Evolutionary conservation across 2,329 filamentous ascomycete species (phyloP).

Genomic region (Fusarium clavum): DNA sequence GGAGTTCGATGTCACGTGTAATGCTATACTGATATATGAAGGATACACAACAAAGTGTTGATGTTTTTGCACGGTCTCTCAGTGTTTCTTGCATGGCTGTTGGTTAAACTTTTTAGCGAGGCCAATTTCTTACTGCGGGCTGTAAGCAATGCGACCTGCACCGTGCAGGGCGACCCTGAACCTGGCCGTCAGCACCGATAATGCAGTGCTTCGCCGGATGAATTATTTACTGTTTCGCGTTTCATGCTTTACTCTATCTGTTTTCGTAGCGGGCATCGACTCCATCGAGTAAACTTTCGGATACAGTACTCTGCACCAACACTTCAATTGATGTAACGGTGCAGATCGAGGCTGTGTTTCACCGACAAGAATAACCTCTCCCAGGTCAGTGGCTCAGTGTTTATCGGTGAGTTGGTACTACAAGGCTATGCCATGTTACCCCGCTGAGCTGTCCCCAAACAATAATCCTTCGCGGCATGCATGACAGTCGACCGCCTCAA

Average conservation of each 20-base stretch:
- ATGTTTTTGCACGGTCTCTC: not conserved
- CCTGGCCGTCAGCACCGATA: not conserved
- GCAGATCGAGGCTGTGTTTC: not conserved
- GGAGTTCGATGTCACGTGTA: conserved; percentile 14
- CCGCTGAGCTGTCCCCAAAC: not conserved
- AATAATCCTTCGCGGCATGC: conserved; percentile 1
- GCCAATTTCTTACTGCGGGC: not conserved
- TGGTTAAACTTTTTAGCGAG: not conserved
- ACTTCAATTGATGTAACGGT: conserved; percentile 3
- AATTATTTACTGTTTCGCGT: conserved; percentile 3
- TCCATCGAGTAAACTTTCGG: not conserved
- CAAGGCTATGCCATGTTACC: not conserved
- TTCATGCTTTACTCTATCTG: not conserved
- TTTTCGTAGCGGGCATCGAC: not conserved
- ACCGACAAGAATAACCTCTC: conserved; percentile 1
- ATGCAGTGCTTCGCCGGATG: not conserved
- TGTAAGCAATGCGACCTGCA: not conserved
- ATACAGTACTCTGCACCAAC: not conserved
- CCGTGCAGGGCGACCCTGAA: not conserved
- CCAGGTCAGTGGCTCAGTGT: not conserved
- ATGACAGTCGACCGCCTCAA: conserved; percentile 4
- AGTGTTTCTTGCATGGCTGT: not conserved
- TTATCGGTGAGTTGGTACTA: not conserved
- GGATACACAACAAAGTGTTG: not conserved
- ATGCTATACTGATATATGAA: not conserved